A percentile compares a stretch with the other conserved stretches of the same genome.
Evolutionary conservation across 352 stramenopile species (phyloP).

Genomic region (Pythium aquatile): DNA sequence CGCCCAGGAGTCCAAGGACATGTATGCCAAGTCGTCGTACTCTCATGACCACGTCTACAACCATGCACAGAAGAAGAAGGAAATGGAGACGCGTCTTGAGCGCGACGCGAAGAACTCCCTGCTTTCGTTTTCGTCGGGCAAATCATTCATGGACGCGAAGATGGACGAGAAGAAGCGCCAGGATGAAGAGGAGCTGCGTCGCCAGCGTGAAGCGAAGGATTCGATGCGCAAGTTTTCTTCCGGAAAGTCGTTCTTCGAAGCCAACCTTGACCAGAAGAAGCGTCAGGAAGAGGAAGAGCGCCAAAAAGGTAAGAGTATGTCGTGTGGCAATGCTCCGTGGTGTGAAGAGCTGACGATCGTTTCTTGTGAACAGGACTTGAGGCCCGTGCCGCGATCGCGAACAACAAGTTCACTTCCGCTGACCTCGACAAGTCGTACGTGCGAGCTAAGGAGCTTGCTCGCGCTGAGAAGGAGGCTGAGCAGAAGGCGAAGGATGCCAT

Average conservation of each 20-base stretch:
- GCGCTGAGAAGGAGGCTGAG: constrained; percentile 50
- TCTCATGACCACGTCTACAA: constrained; percentile 53
- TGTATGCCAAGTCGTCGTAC: constrained; percentile 44
- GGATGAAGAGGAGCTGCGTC: constrained; percentile 37
- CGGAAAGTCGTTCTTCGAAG: constrained; percentile 57
- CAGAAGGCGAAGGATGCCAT: constrained; percentile 55
- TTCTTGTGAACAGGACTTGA: constrained; percentile 14
- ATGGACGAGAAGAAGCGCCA: constrained; percentile 57
- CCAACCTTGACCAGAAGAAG: constrained; percentile 62
- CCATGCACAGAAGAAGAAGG: constrained; percentile 46
- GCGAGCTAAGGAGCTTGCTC: constrained; percentile 48
- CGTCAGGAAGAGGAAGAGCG: constrained; percentile 44
- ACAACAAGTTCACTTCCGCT: constrained; percentile 50
- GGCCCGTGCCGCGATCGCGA: constrained; percentile 27
- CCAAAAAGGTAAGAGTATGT: constrained; percentile 24
- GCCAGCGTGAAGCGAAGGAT: constrained; percentile 28
- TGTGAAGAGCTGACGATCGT: neutral
- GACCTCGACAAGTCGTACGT: constrained; percentile 56
- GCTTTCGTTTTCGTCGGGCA: constrained; percentile 35
- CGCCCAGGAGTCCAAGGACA: constrained; percentile 33
- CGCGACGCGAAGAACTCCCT: constrained; percentile 33
- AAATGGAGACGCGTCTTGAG: constrained; percentile 31
- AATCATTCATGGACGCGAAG: constrained; percentile 61
- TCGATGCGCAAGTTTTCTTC: constrained; percentile 31
- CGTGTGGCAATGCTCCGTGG: neutral